These are phyloP conservation scores for Prunus fruticosa DNA, from an alignment of 306 rosid genomes.

Conservation along the genomic window DNA sequence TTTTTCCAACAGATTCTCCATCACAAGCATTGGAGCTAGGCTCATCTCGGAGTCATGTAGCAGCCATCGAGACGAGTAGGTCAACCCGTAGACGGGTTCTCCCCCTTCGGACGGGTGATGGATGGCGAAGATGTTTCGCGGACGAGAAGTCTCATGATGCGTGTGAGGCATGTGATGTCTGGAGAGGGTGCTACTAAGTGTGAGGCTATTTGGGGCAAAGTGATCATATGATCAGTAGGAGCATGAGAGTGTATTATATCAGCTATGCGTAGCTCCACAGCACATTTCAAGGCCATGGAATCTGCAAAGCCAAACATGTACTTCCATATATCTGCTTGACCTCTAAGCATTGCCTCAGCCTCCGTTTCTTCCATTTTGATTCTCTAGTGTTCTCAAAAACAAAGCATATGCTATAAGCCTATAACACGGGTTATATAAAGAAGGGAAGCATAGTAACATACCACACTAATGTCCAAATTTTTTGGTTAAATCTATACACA, in stretches of 20 bases:
- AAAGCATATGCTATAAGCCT: background rate
- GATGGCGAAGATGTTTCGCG: conserved; percentile 28
- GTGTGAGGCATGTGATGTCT: conserved; percentile 26
- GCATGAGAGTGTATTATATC: conserved; percentile 36
- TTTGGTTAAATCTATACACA: background rate
- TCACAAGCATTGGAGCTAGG: conserved; percentile 21
- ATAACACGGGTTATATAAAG: background rate
- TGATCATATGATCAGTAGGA: conserved; percentile 6
- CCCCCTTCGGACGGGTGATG: conserved; percentile 12
- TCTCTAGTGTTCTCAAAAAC: background rate
- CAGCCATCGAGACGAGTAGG: conserved; percentile 31
- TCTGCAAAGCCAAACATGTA: conserved; percentile 37
- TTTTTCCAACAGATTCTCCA: no score
- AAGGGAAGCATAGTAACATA: background rate
- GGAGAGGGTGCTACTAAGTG: conserved; percentile 16
- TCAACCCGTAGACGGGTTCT: conserved; percentile 23
- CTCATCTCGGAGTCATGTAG: conserved; percentile 15
- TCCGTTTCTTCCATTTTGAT: conserved; percentile 16
- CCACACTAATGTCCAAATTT: background rate
- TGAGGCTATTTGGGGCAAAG: conserved; percentile 31
- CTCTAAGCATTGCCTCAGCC: conserved; percentile 19
- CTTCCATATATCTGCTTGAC: conserved; percentile 47
- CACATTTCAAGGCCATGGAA: conserved; percentile 42
- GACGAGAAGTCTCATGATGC: conserved; percentile 38
- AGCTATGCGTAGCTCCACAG: conserved; percentile 39